Evolutionary conservation across 805 yeast genomes (phyloP).

Genomic region (Zygotorulaspora danielsina): DNA sequence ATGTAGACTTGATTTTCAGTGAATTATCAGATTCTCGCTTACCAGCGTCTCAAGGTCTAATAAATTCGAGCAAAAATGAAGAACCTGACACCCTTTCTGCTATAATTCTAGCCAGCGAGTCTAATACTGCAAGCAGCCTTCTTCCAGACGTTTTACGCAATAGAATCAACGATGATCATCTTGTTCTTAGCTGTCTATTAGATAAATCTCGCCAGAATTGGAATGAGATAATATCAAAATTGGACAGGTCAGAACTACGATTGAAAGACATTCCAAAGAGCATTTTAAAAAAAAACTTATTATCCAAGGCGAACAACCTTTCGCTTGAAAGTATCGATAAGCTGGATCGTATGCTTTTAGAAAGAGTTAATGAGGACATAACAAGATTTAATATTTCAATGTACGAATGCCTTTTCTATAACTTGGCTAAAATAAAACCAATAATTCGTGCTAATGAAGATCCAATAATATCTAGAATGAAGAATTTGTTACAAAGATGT

Average conservation of each 20-base stretch:
- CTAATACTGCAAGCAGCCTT: constrained; percentile 15
- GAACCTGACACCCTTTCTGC: constrained; percentile 14
- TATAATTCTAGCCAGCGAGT: constrained; percentile 17
- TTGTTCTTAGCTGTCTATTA: constrained; percentile 21
- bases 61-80: neutral
- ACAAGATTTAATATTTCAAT: constrained; percentile 15
- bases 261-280: constrained; percentile 15
- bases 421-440: constrained; percentile 18
- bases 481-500: constrained; percentile 20
- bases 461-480: constrained; percentile 18
- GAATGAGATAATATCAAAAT: constrained; percentile 24
- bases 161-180: constrained; percentile 24
- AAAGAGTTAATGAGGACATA: constrained; percentile 13
- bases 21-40: neutral
- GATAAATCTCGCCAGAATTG: constrained; percentile 27
- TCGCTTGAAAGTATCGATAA: constrained; percentile 25
- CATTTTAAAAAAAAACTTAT: constrained; percentile 11
- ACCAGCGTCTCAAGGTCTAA: neutral
- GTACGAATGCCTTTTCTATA: constrained; percentile 27
- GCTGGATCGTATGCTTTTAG: constrained; percentile 28
- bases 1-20: constrained; percentile 7
- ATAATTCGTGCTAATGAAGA: constrained; percentile 5
- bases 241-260: constrained; percentile 15
- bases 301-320: constrained; percentile 14
- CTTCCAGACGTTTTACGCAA: constrained; percentile 20